Conservation (phyloP, 2,329 filamentous ascomycete species). For the Leptographium wingfieldii region DNA sequence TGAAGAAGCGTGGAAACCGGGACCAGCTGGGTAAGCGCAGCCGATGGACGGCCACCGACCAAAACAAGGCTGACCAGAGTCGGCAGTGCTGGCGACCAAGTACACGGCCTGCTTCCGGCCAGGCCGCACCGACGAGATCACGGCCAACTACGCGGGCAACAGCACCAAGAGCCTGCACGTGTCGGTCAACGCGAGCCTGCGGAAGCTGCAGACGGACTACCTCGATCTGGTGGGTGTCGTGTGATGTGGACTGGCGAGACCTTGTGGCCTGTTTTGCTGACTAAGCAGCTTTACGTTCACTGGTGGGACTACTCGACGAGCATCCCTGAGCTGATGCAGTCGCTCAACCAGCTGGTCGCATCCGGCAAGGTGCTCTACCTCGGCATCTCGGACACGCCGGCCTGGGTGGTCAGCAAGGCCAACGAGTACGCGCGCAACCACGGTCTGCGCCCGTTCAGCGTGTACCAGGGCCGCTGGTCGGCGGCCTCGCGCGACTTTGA, state of each 20-base stretch:
- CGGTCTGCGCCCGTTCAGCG: slow-evolving; percentile 43
- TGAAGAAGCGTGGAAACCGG: slow-evolving; percentile 48
- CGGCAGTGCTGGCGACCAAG: slow-evolving; percentile 55
- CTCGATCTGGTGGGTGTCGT: slow-evolving; percentile 43
- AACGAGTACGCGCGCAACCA: slow-evolving; percentile 48
- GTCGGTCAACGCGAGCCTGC: slow-evolving; percentile 42
- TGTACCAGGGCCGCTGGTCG: slow-evolving; percentile 55
- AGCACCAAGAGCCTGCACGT: slow-evolving; percentile 46
- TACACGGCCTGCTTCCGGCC: slow-evolving; percentile 46
- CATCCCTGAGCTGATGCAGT: slow-evolving; percentile 47
- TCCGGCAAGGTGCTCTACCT: slow-evolving; percentile 46
- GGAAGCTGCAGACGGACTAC: slow-evolving; percentile 54
- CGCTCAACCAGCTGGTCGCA: slow-evolving; percentile 37
- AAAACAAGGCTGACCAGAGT: neutral
- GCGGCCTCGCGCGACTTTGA: slow-evolving; percentile 53
- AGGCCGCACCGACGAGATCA: slow-evolving; percentile 26
- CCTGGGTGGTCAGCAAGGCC: slow-evolving; percentile 40
- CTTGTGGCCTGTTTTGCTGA: neutral
- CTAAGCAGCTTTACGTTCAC: slow-evolving; percentile 29
- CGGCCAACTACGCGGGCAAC: slow-evolving; percentile 45
- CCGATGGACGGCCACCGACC: neutral
- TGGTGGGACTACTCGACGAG: slow-evolving; percentile 44
- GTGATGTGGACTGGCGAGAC: neutral
- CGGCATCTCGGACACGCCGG: slow-evolving; percentile 43
- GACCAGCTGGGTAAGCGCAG: slow-evolving; percentile 44